These are phyloP conservation scores for Tetrahymena thermophila DNA, from an alignment of 73 alveolate genomes.

Conservation along the genomic window DNA sequence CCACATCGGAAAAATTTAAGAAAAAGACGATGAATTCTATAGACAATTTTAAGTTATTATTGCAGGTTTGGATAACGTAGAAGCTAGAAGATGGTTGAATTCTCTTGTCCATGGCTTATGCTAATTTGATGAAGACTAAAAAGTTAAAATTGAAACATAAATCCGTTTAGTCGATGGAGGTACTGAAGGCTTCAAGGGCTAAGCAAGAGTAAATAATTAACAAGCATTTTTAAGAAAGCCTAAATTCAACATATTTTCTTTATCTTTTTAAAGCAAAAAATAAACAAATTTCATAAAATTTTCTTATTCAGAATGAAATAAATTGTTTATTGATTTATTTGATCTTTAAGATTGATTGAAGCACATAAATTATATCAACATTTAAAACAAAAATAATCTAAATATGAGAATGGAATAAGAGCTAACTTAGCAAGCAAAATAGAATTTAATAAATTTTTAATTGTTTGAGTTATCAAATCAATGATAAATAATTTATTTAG, in stretches of 20 bases:
- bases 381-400: too few species aligned
- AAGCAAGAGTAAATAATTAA: constrained; percentile 76
- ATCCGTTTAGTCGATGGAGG: constrained; percentile 98
- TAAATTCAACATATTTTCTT: neutral
- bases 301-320: too few species aligned
- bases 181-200: constrained; percentile 99
- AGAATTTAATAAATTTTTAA: too few species aligned
- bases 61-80: constrained; percentile 99
- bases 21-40: constrained; percentile 87
- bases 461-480: too few species aligned
- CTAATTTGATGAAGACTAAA: constrained; percentile 81
- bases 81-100: constrained; percentile 98
- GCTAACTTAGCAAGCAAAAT: too few species aligned
- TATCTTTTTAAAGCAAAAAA: too few species aligned
- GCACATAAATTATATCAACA: too few species aligned
- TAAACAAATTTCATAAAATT: too few species aligned
- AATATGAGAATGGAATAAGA: too few species aligned
- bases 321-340: too few species aligned
- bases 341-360: too few species aligned
- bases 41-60: constrained; percentile 84
- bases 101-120: constrained; percentile 90
- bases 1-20: constrained; percentile 85
- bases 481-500: too few species aligned
- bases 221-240: neutral
- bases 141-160: constrained; percentile 44